Evolutionary conservation across 257 asterid species (phyloP), one percentile per base, ranked within the genome.

Genomic region (Plantago major): DNA sequence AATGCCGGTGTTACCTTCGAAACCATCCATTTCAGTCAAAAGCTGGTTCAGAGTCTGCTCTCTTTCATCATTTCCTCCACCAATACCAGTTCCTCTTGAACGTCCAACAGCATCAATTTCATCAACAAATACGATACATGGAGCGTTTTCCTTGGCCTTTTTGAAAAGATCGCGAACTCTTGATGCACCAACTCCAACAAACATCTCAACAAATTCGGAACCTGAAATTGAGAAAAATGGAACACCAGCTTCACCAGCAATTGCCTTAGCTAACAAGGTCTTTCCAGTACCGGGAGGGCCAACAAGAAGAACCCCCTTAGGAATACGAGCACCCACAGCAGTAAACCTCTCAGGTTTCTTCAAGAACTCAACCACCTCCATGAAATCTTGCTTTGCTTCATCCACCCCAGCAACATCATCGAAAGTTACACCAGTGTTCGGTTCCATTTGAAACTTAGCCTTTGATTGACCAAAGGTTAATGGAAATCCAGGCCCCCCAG

Each of bases 231-330:
- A 93, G 83, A 89, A 89, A 69, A 93, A 93, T 3, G 97, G 99
- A 62, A 93, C 99, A 10, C 96, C 96, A 2, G 99, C 99, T 83
- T 93, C 99, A 47, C 97, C 99, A 37, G 97, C 99, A 52, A 93
- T 93, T 8, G 99, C 99, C 74, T 93, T 93, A 42, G 99, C 99
- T 30, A 93, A 83, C 67, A 89, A 72, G 38, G 99, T 93, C 85
- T 93, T 93, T 46, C 99, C 97, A 1, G 99, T 93, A 62, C 99
- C 99, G 0, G 97, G 99, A 53, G 99, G 99, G 14, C 99, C 99
- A 52, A 89, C 85, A 46, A 93, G 96, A 70, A 93, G 97, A 73
- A 93, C 99, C 11, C 99, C 97, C 79, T 89, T 93, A 7, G 99
- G 97, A 68, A 93, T 93, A 70, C 97, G 91, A 61, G 99, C 97